phyloP scores from a whole-genome alignment of 768 basidiomycete genomes.

The Ramaria sp. region DNA sequence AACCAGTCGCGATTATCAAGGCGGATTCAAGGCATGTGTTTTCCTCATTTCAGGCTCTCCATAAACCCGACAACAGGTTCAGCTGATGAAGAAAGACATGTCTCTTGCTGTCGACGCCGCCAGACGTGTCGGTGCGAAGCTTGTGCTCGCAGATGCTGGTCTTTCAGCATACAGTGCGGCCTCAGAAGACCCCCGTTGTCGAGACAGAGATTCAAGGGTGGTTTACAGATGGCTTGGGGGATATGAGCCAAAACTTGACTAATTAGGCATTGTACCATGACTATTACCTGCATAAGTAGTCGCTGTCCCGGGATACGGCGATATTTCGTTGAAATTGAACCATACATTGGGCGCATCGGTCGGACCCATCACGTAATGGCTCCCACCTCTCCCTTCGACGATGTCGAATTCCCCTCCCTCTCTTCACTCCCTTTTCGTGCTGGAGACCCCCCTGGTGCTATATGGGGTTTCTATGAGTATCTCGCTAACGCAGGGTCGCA shows the following conservation, averaged over 20 bases:
- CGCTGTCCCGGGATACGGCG: neutral
- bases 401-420: neutral
- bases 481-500: neutral
- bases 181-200: conserved; percentile 6
- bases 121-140: conserved; percentile 2
- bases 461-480: conserved; percentile 5
- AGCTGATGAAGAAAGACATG: conserved; percentile 12
- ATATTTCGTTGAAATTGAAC: neutral
- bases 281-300: neutral
- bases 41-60: neutral
- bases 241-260: conserved; percentile 3
- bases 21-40: conserved; percentile 8
- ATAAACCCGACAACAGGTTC: conserved; percentile 1
- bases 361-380: neutral
- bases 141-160: conserved; percentile 10
- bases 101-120: conserved; percentile 7
- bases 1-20: conserved; percentile 7
- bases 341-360: neutral
- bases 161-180: conserved; percentile 7
- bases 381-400: neutral
- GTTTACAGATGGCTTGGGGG: conserved; percentile 10
- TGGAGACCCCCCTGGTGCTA: conserved; percentile 2
- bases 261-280: neutral
- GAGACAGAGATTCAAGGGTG: conserved; percentile 9
- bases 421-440: conserved; percentile 1